phyloP scores from a whole-genome alignment of 345 rosid species.

The Murraya paniculata region DNA sequence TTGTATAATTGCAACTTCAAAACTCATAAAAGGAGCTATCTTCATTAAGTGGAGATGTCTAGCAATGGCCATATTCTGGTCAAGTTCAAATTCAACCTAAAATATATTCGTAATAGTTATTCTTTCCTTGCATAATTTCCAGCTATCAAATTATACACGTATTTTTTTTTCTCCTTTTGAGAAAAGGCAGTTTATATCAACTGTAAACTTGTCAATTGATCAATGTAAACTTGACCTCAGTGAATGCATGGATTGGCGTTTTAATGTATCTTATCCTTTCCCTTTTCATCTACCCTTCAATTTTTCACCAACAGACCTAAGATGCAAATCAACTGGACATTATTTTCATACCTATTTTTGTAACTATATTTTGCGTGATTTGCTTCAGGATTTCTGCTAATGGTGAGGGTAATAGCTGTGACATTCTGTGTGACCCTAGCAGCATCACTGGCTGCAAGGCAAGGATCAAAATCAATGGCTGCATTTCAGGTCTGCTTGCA shows the following conservation, averaged over 20 bases:
- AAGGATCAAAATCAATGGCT: conserved; percentile 63
- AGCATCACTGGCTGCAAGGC: conserved; percentile 61
- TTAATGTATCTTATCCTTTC: background rate
- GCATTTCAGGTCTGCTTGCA: conserved; percentile 81
- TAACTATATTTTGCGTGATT: conserved; percentile 5
- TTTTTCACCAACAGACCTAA: background rate
- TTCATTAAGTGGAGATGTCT: background rate
- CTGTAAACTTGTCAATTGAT: background rate
- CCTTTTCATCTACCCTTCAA: background rate
- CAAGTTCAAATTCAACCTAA: background rate
- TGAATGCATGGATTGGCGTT: background rate
- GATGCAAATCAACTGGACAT: background rate
- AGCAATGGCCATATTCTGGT: background rate
- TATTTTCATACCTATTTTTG: background rate
- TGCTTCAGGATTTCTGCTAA: conserved; percentile 44
- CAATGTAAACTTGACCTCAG: background rate
- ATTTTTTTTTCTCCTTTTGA: background rate
- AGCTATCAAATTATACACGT: background rate
- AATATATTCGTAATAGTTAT: background rate
- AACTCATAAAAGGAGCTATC: background rate
- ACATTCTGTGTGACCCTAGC: conserved; percentile 68
- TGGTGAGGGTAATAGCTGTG: conserved; percentile 52
- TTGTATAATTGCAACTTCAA: background rate
- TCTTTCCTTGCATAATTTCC: background rate
- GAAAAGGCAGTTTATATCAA: background rate